Evolutionary conservation across 148 eudicot genomes (phyloP).

Genomic region (Bassia scoparia): DNA sequence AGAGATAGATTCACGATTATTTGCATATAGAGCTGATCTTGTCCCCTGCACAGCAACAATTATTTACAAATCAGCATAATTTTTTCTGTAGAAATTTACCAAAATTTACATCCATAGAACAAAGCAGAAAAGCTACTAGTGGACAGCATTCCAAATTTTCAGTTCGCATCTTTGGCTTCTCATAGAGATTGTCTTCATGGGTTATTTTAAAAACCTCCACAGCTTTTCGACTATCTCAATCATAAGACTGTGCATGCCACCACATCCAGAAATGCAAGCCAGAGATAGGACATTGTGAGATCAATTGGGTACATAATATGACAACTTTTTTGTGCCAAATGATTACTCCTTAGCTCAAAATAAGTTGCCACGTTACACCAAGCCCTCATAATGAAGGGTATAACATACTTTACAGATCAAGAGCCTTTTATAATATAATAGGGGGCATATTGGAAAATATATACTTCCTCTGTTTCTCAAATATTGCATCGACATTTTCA

Average conservation of each 20-base stretch:
- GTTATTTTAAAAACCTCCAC: not conserved
- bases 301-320: not conserved
- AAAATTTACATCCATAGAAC: not conserved
- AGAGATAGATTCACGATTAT: conserved; percentile 86
- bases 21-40: conserved; percentile 90
- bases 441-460: too few relatives aligned
- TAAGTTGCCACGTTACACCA: too few relatives aligned
- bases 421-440: too few relatives aligned
- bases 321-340: not conserved
- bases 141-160: not conserved
- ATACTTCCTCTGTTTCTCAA: too few relatives aligned
- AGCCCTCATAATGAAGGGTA: too few relatives aligned
- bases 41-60: conserved; percentile 66
- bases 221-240: not conserved
- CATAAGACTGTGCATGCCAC: not conserved
- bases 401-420: too few relatives aligned
- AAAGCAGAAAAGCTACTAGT: not conserved
- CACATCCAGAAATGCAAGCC: not conserved
- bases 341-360: too few relatives aligned
- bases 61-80: conserved; percentile 4
- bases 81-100: not conserved
- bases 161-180: not conserved
- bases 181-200: not conserved
- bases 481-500: too few relatives aligned
- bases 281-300: not conserved